Percentiles rank a stretch among this genome's conserved stretches.
phyloP scores from a whole-genome alignment of 1,284 basidiomycete species.

The Boletellus dicymbophilus region DNA sequence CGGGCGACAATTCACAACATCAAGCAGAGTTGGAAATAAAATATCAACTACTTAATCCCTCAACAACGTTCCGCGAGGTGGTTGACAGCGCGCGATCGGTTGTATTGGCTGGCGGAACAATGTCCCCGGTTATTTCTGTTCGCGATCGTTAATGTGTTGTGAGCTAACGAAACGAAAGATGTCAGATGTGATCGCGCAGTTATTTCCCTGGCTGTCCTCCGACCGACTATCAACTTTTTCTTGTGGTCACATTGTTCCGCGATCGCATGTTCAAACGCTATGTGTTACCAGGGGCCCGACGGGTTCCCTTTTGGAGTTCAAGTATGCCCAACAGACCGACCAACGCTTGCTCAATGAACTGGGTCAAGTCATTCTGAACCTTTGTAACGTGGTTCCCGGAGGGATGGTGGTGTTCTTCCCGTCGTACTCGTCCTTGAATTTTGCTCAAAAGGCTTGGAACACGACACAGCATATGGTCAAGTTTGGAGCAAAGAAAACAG shows the following conservation, averaged over 20 bases:
- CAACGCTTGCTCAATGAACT: constrained; percentile 75
- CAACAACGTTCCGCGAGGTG: constrained; percentile 83
- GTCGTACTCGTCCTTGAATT: constrained; percentile 84
- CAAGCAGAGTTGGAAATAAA: constrained; percentile 69
- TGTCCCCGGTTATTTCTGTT: constrained; percentile 79
- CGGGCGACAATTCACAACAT: constrained; percentile 28
- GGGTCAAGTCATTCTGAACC: constrained; percentile 81
- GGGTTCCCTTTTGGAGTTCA: constrained; percentile 82
- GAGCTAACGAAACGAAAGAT: constrained; percentile 54
- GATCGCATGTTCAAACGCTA: constrained; percentile 76
- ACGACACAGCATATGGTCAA: constrained; percentile 62
- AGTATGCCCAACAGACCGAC: constrained; percentile 78
- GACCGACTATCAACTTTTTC: constrained; percentile 79
- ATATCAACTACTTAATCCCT: constrained; percentile 95
- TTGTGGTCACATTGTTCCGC: constrained; percentile 92
- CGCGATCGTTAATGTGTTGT: neutral
- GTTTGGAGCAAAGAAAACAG: constrained; percentile 74
- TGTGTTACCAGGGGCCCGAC: constrained; percentile 80
- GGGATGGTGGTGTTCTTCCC: constrained; percentile 96
- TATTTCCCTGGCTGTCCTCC: constrained; percentile 70
- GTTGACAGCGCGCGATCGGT: constrained; percentile 81
- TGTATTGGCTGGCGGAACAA: constrained; percentile 93
- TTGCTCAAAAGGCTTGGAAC: constrained; percentile 70
- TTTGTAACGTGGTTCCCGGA: constrained; percentile 77
- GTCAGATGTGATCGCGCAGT: constrained; percentile 83